Evolutionary conservation across 2,329 filamentous ascomycete species (phyloP).

Genomic region (Alternaria gaisen): DNA sequence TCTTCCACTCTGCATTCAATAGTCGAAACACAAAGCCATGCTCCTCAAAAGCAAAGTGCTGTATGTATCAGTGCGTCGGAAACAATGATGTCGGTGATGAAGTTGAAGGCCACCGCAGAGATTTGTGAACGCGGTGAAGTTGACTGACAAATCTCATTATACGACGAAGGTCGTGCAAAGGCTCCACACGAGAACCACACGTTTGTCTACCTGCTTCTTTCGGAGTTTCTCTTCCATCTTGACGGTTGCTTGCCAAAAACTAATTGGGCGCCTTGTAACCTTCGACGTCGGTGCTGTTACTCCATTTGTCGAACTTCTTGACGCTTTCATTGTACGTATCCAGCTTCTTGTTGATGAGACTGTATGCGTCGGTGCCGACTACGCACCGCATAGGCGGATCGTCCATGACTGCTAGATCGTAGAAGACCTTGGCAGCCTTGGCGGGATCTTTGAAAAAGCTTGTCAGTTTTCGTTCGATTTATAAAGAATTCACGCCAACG

Average conservation of each 20-base stretch:
- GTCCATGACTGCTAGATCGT: slow-evolving; percentile 63
- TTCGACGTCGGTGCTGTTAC: slow-evolving; percentile 60
- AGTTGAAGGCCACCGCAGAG: background rate
- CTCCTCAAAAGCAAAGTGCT: background rate
- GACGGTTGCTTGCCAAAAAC: background rate
- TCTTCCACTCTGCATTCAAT: background rate
- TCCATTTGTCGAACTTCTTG: slow-evolving; percentile 60
- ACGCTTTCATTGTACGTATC: slow-evolving; percentile 59
- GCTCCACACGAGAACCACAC: background rate
- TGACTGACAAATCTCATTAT: background rate
- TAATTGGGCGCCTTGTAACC: slow-evolving; percentile 46
- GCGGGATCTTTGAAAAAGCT: slow-evolving; percentile 51
- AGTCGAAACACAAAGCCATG: background rate
- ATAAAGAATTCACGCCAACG: background rate
- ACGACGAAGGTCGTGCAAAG: background rate
- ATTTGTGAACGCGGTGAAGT: background rate
- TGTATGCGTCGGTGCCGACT: slow-evolving; percentile 64
- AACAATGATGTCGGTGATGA: background rate
- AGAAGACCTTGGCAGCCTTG: slow-evolving; percentile 62
- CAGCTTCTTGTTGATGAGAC: slow-evolving; percentile 60
- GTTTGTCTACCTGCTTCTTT: slow-evolving; percentile 3
- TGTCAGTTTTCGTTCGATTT: background rate
- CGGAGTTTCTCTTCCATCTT: background rate
- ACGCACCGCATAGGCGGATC: slow-evolving; percentile 63
- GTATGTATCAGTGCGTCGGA: background rate